Evolutionary conservation across 2,329 filamentous ascomycete species (phyloP).

Genomic region (Ascochyta koolunga): DNA sequence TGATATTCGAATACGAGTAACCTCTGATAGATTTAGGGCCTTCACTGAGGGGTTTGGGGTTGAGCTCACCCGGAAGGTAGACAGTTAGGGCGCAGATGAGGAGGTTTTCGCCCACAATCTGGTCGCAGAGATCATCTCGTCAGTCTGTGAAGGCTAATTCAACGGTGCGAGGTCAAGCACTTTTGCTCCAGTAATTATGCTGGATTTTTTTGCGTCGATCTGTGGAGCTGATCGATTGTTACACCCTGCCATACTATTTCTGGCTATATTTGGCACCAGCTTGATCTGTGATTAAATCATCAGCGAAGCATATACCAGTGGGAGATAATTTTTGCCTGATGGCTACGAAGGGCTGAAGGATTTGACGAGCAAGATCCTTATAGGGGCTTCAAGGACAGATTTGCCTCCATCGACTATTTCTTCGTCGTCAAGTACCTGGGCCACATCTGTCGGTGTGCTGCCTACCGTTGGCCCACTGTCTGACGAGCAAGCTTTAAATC

Average conservation of each 20-base stretch:
- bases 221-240: neutral
- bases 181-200: neutral
- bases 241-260: neutral
- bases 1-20: neutral
- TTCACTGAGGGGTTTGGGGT: neutral
- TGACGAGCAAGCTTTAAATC: neutral
- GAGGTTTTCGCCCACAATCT: neutral
- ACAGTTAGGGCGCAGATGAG: neutral
- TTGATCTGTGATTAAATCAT: constrained; percentile 2
- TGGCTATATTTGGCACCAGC: constrained; percentile 3
- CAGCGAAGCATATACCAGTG: constrained; percentile 1
- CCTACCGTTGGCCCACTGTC: neutral
- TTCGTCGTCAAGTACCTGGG: neutral
- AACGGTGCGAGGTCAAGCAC: neutral
- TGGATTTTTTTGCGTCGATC: neutral
- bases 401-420: neutral
- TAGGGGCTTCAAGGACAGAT: neutral
- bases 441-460: neutral
- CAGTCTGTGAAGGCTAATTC: neutral
- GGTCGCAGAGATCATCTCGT: constrained; percentile 1
- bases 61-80: neutral
- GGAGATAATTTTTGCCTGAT: neutral
- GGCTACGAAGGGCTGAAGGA: neutral
- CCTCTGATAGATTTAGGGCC: neutral
- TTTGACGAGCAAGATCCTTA: neutral